A percentile compares a stretch with the other conserved stretches of the same genome.
phyloP scores from a whole-genome alignment of 2,329 filamentous ascomycete genomes.

The Cytospora piceicola region DNA sequence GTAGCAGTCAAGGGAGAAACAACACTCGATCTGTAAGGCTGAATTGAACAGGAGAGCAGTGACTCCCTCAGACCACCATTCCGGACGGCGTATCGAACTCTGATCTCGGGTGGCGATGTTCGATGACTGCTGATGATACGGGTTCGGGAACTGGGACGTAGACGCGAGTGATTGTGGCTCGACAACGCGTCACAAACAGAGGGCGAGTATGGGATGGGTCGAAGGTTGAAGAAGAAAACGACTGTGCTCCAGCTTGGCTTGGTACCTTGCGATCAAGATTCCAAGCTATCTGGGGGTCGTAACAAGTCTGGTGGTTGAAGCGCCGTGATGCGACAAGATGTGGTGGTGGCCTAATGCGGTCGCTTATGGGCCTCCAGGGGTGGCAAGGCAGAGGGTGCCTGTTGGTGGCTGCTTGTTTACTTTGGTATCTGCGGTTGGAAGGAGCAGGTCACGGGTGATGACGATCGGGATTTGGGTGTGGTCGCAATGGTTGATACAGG shows the following conservation, averaged over 20 bases:
- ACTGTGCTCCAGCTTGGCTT: slow-evolving; percentile 10
- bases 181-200: slow-evolving; percentile 16
- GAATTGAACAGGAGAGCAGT: slow-evolving; percentile 9
- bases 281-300: slow-evolving; percentile 1
- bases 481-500: neutral
- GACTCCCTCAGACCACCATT: slow-evolving; percentile 24
- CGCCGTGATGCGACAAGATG: slow-evolving; percentile 21
- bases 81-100: slow-evolving; percentile 20
- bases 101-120: slow-evolving; percentile 13
- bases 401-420: neutral
- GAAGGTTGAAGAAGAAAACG: slow-evolving; percentile 11
- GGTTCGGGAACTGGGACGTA: neutral
- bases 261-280: slow-evolving; percentile 16
- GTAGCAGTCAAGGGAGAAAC: slow-evolving; percentile 3
- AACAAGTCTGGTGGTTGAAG: slow-evolving; percentile 9
- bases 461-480: slow-evolving; percentile 17
- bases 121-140: slow-evolving; percentile 23
- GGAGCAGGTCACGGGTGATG: slow-evolving; percentile 14
- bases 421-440: slow-evolving; percentile 7
- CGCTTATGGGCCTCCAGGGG: neutral
- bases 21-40: neutral
- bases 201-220: neutral
- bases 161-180: neutral
- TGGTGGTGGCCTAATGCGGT: neutral
- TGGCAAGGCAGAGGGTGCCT: neutral